Base-by-base conservation (phyloP, 768 basidiomycete species). In the Agrocybe praecox region DNA sequence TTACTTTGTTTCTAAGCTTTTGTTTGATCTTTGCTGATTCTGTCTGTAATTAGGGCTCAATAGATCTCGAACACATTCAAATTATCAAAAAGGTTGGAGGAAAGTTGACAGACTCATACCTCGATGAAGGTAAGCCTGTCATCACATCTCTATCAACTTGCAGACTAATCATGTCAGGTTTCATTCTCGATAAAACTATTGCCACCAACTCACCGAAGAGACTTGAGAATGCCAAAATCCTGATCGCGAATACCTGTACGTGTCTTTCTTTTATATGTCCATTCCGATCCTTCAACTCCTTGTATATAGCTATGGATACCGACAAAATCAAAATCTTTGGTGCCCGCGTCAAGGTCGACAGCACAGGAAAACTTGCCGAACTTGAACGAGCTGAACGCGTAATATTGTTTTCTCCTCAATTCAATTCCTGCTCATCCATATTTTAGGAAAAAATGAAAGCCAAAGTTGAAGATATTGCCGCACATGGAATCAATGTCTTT, bases 301-400 rank as follows among this genome's bases (percentile, higher is more conserved):
- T 43, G 21, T 46, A 59, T 53, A 11, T 62, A 96, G 95, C 97
- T 2, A 98, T 98, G 97, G 97, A 99, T 75, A 99, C 97, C 23
- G 97, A 99, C 76, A 99, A 99, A 74, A 97, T 98, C 80, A 99
- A 99, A 76, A 90, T 99, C 58, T 99, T 99, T 59, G 97, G 97
- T 43, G 96, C 97, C 0, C 84, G 94, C 34, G 88, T 98, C 60
- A 94, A 95, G 74, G 97, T 98, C 6, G 96, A 98, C 65, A 82
- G 92, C 46, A 96, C 97, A 2, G 92, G 96, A 51, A 98, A 99
- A 76, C 85, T 99, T 7, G 97, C 97, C 8, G 97, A 99, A 72
- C 87, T 99, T 17, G 97, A 99, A 73, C 89, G 96, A 11, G 97
- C 97, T 6, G 97, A 98, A 74, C 82, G 88, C 66, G 92, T 89